Base-by-base conservation (phyloP, 495 filamentous ascomycete species). In the Penicillium angulare region DNA sequence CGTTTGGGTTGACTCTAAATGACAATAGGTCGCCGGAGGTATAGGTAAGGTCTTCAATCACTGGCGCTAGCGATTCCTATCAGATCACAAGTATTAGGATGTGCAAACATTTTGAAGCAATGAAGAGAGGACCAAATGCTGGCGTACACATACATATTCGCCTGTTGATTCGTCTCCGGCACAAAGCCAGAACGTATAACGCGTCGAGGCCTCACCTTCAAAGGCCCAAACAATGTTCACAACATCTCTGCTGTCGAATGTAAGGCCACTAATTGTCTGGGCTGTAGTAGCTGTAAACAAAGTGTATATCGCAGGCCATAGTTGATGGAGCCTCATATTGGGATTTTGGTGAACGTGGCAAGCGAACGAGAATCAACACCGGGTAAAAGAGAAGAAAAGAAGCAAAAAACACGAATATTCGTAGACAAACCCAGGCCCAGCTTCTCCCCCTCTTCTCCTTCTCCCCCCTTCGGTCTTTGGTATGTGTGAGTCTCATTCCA, bases 171-270 rank as follows among this genome's bases (percentile, higher is more conserved):
- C 86, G 23, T 85, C 83, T 23, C 84, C 84, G 29, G 84, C 79
- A 55, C 79, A 86, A 3, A 89, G 74, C 53, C 79, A 82, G 20
- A 89, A 67, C 34, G 79, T 69, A 64, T 84, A 90, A 13, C 70
- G 73, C 17, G 67, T 61, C 34, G 88, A 72, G 36, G 79, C 70
- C 2, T 47, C 27, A 10, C 49, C 45, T n/a, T 63, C 62, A 23
- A 60, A 52, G 2, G 43, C 47, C 59, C 62, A 65, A 29, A 56
- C n/a, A 10, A 65, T 35, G 45, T 49, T 60, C 39, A 89, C 71
- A 10, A 76, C 64, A 64, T 68, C 58, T 16, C 78, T 79, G 29
- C 68, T 75, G 35, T 73, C 57, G 29, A 83, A 49, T 16, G 68
- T 71, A 18, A 86, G 80, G 27, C 59, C 67, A 57, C 72, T 78